Base-by-base conservation (phyloP, 75 land plant species). In the Pinus tabuliformis region DNA sequence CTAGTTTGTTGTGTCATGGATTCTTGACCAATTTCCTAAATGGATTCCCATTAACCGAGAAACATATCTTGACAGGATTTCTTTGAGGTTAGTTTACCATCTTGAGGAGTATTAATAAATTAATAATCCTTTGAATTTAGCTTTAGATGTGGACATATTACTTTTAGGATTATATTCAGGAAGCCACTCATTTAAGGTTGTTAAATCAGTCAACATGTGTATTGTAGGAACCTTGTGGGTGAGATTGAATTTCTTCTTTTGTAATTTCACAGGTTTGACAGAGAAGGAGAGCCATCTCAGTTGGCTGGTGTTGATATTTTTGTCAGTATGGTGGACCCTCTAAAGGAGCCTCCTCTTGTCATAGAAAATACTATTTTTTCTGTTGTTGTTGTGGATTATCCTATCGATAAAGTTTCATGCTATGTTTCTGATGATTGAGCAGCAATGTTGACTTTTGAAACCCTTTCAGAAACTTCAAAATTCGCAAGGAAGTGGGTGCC, bases 351-450 rank as follows among this genome's bases (percentile, higher is more conserved):
- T 26, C 95, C 95, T 14, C 81, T 95, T 59, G 87, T 95, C 68
- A 95, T 90, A 86, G 93, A 63, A 95, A 95, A n/a, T 76, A 95
- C 95, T 13, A 86, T 95, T 42, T 78, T 95, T 20, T 95, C 95
- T 6, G 92, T 95, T 68, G 89, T 95, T 59, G 78, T 91, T 58
- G 93, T 90, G 26, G 98, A 95, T 77, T 92, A 95, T 81, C 98
- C 95, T 5, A 87, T 92, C 3, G 93, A 91, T 58, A 94, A 88
- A 70, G 85, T 91, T 65, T 81, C 94, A 24, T 90, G 97, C 85
- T 94, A 91, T 84, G 85, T 94, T n/a, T 94, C 92, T 60, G 97
- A 94, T 82, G 94, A 94, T 88, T 94, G 94, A 36, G 90, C 97
- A 58, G 87, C 91, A 11, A 90, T 95, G 92, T 82, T 95, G 12